Evolutionary conservation across 202 grass and related monocot species (phyloP).

Genomic region (Zizania palustris): DNA sequence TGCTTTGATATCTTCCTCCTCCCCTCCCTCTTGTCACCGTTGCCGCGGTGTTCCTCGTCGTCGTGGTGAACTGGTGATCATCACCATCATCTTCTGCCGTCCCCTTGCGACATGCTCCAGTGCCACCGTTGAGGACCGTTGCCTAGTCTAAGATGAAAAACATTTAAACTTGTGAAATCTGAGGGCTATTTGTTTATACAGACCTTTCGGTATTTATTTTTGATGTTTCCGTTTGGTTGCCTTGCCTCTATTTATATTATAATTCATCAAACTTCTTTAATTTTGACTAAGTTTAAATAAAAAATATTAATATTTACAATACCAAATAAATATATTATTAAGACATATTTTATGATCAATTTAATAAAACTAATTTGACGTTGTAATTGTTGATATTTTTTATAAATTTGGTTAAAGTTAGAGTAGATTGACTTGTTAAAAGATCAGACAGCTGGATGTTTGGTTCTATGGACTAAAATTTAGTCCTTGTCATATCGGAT

Average conservation of each 20-base stretch:
- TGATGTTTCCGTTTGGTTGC: not conserved
- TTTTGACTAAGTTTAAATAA: no score
- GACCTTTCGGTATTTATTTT: not conserved
- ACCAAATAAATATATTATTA: no score
- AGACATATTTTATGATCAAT: no score
- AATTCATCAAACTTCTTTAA: no score
- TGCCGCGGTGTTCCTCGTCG: not conserved
- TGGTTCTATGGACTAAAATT: no score
- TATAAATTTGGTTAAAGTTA: no score
- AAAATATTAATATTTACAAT: no score
- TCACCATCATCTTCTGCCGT: not conserved
- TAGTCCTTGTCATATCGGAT: no score
- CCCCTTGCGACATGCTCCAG: not conserved
- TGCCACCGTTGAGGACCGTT: conserved; percentile 39
- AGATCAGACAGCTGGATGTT: no score
- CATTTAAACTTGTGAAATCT: conserved; percentile 19
- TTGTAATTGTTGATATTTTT: no score
- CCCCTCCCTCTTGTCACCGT: not conserved
- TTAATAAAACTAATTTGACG: no score
- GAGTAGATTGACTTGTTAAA: no score
- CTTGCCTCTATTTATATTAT: not conserved
- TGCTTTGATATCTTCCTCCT: not conserved
- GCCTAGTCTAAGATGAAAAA: conserved; percentile 33
- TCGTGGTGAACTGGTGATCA: not conserved
- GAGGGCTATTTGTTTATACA: conserved; percentile 33